phyloP scores from a whole-genome alignment of 768 basidiomycete species.

The Auricularia auricula-judae region DNA sequence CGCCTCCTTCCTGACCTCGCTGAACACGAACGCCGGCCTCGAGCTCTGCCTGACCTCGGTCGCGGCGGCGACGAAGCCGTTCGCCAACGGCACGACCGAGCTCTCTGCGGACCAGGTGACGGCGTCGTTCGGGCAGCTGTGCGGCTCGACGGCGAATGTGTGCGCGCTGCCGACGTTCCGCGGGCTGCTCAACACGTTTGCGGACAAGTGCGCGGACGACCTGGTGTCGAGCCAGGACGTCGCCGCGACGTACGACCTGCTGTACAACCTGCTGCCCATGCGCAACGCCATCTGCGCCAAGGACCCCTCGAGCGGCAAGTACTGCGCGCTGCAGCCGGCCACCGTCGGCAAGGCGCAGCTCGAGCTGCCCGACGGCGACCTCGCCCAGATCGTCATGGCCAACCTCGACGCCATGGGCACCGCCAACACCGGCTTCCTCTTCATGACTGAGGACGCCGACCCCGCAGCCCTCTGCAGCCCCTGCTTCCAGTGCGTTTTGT shows the following conservation, averaged over 20 bases:
- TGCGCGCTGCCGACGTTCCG: constrained; percentile 51
- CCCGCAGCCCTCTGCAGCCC: constrained; percentile 57
- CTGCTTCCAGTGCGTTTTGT: constrained; percentile 34
- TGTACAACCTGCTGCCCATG: constrained; percentile 65
- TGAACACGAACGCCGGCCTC: constrained; percentile 54
- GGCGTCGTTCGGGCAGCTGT: constrained; percentile 25
- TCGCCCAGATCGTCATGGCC: constrained; percentile 12
- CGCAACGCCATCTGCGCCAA: constrained; percentile 61
- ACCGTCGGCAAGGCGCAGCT: constrained; percentile 6
- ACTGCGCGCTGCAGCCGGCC: constrained; percentile 49
- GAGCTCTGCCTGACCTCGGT: constrained; percentile 52
- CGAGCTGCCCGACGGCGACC: constrained; percentile 9
- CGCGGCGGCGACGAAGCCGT: constrained; percentile 27
- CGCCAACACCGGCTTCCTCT: constrained; percentile 72
- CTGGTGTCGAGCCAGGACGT: constrained; percentile 46
- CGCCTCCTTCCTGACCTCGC: constrained; percentile 40
- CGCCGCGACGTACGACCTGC: constrained; percentile 59
- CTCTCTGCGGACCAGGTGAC: constrained; percentile 6
- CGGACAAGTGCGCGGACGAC: constrained; percentile 58
- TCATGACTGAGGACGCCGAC: constrained; percentile 45
- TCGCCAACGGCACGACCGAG: constrained; percentile 37
- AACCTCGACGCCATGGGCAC: constrained; percentile 24
- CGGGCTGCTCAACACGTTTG: constrained; percentile 54
- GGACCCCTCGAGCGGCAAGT: constrained; percentile 49
- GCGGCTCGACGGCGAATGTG: constrained; percentile 36